phyloP scores from a whole-genome alignment of 2,329 filamentous ascomycete species.

The Nemania sp. region DNA sequence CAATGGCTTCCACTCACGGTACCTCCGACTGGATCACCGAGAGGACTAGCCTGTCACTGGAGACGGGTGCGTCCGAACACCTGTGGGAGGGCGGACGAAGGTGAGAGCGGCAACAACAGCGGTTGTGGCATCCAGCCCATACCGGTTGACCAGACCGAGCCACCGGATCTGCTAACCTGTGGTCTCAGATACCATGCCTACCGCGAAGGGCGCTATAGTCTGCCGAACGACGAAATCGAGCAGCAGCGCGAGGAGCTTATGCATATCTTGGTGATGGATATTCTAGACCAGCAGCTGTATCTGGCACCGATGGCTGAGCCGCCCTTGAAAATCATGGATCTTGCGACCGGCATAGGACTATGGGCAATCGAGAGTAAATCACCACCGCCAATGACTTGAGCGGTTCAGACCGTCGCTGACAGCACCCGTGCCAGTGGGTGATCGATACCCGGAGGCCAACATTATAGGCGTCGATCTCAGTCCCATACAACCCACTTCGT shows the following conservation, averaged over 20 bases:
- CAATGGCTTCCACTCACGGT: conserved; percentile 21
- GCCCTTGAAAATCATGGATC: conserved; percentile 28
- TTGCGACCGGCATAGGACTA: conserved; percentile 28
- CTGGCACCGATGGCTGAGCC: conserved; percentile 25
- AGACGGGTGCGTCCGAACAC: conserved; percentile 17
- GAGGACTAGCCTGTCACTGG: conserved; percentile 21
- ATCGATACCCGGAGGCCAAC: conserved; percentile 26
- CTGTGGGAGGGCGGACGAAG: conserved; percentile 29
- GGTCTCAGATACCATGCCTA: conserved; percentile 42
- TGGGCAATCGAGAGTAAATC: conserved; percentile 28
- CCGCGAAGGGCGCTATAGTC: conserved; percentile 40
- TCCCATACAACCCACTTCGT: conserved; percentile 33
- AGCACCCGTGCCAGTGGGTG: conserved; percentile 23
- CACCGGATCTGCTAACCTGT: conserved; percentile 10
- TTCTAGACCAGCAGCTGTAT: conserved; percentile 35
- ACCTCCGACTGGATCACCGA: conserved; percentile 21
- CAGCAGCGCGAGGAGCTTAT: conserved; percentile 48
- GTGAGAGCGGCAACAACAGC: conserved; percentile 19
- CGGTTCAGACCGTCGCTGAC: conserved; percentile 17
- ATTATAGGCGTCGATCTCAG: conserved; percentile 31
- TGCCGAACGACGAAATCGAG: conserved; percentile 48
- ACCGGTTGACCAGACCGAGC: background rate
- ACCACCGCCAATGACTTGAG: background rate
- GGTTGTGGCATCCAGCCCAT: no score
- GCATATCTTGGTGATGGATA: conserved; percentile 43